Conservation (phyloP, 2,329 filamentous ascomycete species). For the Moelleriella libera region DNA sequence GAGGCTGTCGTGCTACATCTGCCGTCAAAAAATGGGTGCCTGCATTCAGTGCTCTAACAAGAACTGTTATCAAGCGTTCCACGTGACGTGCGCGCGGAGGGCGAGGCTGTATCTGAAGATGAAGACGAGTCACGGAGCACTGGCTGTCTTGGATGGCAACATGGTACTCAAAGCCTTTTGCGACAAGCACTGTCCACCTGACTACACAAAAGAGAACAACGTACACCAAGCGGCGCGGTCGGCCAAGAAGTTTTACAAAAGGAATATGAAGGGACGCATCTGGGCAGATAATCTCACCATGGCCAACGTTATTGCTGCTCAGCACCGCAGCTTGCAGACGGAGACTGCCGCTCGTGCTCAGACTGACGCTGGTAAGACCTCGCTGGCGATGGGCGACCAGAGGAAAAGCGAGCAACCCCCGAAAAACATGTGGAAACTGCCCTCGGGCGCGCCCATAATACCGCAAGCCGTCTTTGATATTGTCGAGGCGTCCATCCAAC, state of each 20-base stretch:
- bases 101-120: slow-evolving; percentile 86
- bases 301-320: slow-evolving; percentile 66
- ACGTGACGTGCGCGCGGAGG: slow-evolving; percentile 86
- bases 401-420: slow-evolving; percentile 45
- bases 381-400: slow-evolving; percentile 60
- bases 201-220: slow-evolving; percentile 77
- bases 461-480: slow-evolving; percentile 77
- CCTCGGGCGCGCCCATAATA: slow-evolving; percentile 88
- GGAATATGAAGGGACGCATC: slow-evolving; percentile 73
- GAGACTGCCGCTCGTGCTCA: slow-evolving; percentile 69
- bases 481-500: slow-evolving; percentile 68
- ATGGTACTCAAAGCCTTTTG: slow-evolving; percentile 89
- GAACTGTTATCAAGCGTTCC: slow-evolving; percentile 91
- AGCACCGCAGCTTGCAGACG: slow-evolving; percentile 47
- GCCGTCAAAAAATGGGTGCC: slow-evolving; percentile 92
- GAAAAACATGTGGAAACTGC: slow-evolving; percentile 63
- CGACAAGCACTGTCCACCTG: slow-evolving; percentile 81
- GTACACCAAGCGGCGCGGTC: slow-evolving; percentile 68
- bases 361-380: slow-evolving; percentile 70
- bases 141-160: slow-evolving; percentile 63
- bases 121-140: slow-evolving; percentile 76
- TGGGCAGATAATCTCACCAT: slow-evolving; percentile 87
- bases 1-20: slow-evolving; percentile 93
- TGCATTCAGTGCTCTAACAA: slow-evolving; percentile 98
- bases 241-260: slow-evolving; percentile 79